phyloP scores from a whole-genome alignment of 2,329 filamentous ascomycete genomes.

The Bipolaris bicolor region DNA sequence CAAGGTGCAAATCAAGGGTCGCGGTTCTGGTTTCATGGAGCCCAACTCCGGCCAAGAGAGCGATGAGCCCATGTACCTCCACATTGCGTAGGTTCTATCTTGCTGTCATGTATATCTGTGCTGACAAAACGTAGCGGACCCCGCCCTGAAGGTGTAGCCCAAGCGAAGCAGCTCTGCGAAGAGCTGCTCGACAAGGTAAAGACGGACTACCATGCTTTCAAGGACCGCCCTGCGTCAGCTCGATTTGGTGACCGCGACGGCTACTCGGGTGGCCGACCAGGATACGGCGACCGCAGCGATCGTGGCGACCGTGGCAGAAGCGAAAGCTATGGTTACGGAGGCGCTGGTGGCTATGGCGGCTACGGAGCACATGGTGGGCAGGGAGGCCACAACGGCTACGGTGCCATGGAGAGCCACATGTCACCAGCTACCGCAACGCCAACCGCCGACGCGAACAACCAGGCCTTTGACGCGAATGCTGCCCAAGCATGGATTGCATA shows the following conservation, averaged over 20 bases:
- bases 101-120: conserved; percentile 4
- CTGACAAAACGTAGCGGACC: conserved; percentile 68
- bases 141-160: conserved; percentile 82
- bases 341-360: conserved; percentile 47
- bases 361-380: conserved; percentile 47
- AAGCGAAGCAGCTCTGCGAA: conserved; percentile 85
- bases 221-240: conserved; percentile 66
- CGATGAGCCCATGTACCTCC: conserved; percentile 95
- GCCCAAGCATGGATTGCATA: conserved; percentile 80
- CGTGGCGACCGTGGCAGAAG: conserved; percentile 50
- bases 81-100: conserved; percentile 75
- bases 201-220: conserved; percentile 88
- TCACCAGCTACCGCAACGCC: conserved; percentile 43
- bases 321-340: conserved; percentile 47
- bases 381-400: conserved; percentile 40
- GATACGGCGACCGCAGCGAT: conserved; percentile 51
- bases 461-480: conserved; percentile 70
- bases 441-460: conserved; percentile 51
- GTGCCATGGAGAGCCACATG: conserved; percentile 31
- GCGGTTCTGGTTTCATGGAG: conserved; percentile 92
- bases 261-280: conserved; percentile 39
- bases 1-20: conserved; percentile 97
- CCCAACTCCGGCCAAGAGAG: conserved; percentile 86
- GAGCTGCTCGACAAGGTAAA: conserved; percentile 87
- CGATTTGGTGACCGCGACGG: conserved; percentile 53